Evolutionary conservation across 2,329 filamentous ascomycete genomes (phyloP), one percentile per base, ranked within the genome.

Genomic region (Mollisia scopiformis): DNA sequence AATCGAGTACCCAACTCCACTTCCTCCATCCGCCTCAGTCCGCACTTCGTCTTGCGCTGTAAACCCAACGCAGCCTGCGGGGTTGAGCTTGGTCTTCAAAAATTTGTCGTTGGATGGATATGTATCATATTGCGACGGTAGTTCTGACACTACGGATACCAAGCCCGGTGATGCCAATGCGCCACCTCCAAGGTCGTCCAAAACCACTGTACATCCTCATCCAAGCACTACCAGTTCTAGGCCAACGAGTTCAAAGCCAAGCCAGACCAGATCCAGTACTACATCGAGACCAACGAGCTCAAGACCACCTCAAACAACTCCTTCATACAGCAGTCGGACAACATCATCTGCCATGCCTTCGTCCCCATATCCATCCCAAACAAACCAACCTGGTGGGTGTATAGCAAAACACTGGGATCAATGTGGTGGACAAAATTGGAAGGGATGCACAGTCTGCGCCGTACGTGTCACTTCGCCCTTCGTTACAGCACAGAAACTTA

Each of bases 1-100:
- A 71, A 89, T 91, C 64, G 89, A 91, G 75, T 91, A 91, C 69
- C 86, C 86, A 2, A 39, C 31, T 13, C 27, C 41, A 41, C 6
- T 41, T 6, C 23, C 37, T 55, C 27, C 30, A 35, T 7, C 35
- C 47, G 39, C 28, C 2, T 64, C 59, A 37, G 31, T 23, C 6
- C 49, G 50, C 28, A 49, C 37, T 2, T 50, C 46, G 27, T 55
- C n/a, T n/a, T n/a, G n/a, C n/a, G n/a, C n/a, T n/a, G n/a, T n/a
- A n/a, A n/a, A n/a, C n/a, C n/a, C n/a, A n/a, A n/a, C n/a, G n/a
- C n/a, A n/a, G n/a, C n/a, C n/a, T n/a, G n/a, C 27, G 27, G 52
- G 47, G 2, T 51, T 66, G 31, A 59, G 55, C 28, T 60, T 55
- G 19, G 52, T 66, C 25, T 52, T 66, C 30, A 66, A 66, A 46